These are phyloP conservation scores for Suillus spraguei DNA, from an alignment of 768 basidiomycete genomes.

Conservation along the genomic window DNA sequence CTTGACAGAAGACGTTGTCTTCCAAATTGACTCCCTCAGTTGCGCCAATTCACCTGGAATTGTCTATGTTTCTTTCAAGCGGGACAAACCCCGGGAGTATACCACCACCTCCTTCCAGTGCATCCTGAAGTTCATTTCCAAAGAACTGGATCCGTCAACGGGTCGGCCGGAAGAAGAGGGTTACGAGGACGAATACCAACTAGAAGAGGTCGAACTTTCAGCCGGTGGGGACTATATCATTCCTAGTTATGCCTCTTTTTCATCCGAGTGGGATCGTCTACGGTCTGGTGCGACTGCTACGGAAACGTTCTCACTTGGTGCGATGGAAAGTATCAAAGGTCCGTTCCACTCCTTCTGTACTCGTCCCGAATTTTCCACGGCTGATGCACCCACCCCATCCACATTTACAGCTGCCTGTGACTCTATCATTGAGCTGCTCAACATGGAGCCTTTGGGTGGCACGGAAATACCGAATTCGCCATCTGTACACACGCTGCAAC, in stretches of 20 bases:
- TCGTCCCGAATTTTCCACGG: slow-evolving; percentile 14
- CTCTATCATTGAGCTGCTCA: slow-evolving; percentile 92
- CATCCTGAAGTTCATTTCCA: slow-evolving; percentile 92
- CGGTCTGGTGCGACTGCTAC: slow-evolving; percentile 75
- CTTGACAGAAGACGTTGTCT: slow-evolving; percentile 93
- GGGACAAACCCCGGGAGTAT: slow-evolving; percentile 76
- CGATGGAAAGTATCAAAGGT: slow-evolving; percentile 96
- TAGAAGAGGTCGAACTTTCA: slow-evolving; percentile 93
- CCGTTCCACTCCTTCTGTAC: slow-evolving; percentile 30
- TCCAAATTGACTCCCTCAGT: slow-evolving; percentile 74
- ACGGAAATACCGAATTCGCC: slow-evolving; percentile 79
- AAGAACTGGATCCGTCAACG: slow-evolving; percentile 94
- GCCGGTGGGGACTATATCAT: slow-evolving; percentile 94
- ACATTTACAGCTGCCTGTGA: slow-evolving; percentile 83
- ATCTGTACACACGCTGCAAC: slow-evolving; percentile 91
- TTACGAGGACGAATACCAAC: slow-evolving; percentile 98
- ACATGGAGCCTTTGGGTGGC: slow-evolving; percentile 96
- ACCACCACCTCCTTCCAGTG: slow-evolving; percentile 85
- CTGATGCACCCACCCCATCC: slow-evolving; percentile 7
- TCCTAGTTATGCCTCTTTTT: slow-evolving; percentile 92
- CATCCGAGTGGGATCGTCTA: slow-evolving; percentile 94
- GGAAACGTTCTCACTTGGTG: slow-evolving; percentile 91
- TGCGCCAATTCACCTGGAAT: slow-evolving; percentile 76
- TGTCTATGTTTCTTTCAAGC: slow-evolving; percentile 93
- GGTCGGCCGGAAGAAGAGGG: slow-evolving; percentile 97